phyloP scores from a whole-genome alignment of 345 rosid species.

The Ricinus communis region DNA sequence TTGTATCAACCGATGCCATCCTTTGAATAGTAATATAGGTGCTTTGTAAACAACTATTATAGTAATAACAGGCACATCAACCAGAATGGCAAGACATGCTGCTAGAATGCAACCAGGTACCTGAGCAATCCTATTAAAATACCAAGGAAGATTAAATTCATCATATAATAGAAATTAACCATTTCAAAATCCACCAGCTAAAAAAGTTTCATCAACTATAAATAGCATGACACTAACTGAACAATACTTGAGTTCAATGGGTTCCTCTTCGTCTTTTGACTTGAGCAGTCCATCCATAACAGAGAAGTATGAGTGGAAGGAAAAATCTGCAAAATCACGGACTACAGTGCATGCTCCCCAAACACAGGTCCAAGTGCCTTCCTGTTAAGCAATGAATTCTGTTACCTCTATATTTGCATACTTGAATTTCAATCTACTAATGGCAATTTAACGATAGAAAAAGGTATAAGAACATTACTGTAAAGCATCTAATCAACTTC shows the following conservation, averaged over 20 bases:
- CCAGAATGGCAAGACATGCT: constrained; percentile 18
- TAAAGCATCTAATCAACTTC: constrained; percentile 16
- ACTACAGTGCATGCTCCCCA: constrained; percentile 26
- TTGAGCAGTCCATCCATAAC: constrained; percentile 27
- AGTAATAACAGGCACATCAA: constrained; percentile 22
- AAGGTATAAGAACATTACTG: constrained; percentile 2
- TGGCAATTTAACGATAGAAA: background rate
- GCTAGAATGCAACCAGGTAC: constrained; percentile 24
- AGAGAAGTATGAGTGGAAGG: constrained; percentile 29
- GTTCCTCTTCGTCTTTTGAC: constrained; percentile 20
- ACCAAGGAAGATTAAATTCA: background rate
- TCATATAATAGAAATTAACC: background rate
- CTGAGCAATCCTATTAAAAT: constrained; percentile 14
- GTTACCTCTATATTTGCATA: background rate
- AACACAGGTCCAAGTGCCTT: constrained; percentile 25
- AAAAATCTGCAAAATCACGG: constrained; percentile 27
- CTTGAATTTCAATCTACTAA: background rate
- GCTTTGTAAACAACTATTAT: constrained; percentile 20
- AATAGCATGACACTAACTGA: background rate
- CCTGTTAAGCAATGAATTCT: constrained; percentile 7
- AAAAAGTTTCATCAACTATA: too few relatives aligned
- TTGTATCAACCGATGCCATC: constrained; percentile 25
- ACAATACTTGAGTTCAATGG: constrained; percentile 23
- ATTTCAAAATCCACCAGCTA: too few relatives aligned
- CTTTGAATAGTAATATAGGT: constrained; percentile 26